Percentiles rank a stretch among this genome's conserved stretches.
Conservation (phyloP, 768 basidiomycete species). For the Amanita thiersii region DNA sequence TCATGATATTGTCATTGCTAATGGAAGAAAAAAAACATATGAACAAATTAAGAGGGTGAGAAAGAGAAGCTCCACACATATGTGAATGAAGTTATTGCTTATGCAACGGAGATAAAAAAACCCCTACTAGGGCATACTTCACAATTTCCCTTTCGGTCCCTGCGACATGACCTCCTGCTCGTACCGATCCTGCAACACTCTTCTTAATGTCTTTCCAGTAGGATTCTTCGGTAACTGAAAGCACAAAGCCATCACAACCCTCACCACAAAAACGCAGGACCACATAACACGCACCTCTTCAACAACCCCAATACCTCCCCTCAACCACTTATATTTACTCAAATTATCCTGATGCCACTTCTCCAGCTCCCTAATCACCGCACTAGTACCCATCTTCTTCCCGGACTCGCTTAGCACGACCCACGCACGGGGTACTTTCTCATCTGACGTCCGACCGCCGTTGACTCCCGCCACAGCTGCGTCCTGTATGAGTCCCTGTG, state of each 20-base stretch:
- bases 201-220: constrained; percentile 63
- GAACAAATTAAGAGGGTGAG: too few relatives aligned
- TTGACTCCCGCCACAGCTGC: constrained; percentile 67
- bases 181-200: constrained; percentile 51
- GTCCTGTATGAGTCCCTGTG: constrained; percentile 53
- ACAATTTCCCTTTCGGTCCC: constrained; percentile 24
- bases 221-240: constrained; percentile 64
- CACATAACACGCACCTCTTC: constrained; percentile 37
- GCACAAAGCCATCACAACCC: background rate
- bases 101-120: too few relatives aligned
- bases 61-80: too few relatives aligned
- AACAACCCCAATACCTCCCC: constrained; percentile 64
- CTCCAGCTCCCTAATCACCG: constrained; percentile 40
- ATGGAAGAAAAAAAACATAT: too few relatives aligned
- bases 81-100: too few relatives aligned
- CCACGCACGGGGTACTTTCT: constrained; percentile 75
- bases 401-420: constrained; percentile 56
- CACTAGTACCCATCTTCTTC: constrained; percentile 32
- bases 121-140: too few relatives aligned
- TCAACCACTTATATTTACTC: constrained; percentile 70
- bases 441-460: constrained; percentile 63
- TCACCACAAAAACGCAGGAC: constrained; percentile 5
- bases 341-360: constrained; percentile 54
- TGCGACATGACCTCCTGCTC: constrained; percentile 27
- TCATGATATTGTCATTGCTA: too few relatives aligned